Base-by-base conservation (phyloP, 352 stramenopile species). In the Phytophthora sp. region DNA sequence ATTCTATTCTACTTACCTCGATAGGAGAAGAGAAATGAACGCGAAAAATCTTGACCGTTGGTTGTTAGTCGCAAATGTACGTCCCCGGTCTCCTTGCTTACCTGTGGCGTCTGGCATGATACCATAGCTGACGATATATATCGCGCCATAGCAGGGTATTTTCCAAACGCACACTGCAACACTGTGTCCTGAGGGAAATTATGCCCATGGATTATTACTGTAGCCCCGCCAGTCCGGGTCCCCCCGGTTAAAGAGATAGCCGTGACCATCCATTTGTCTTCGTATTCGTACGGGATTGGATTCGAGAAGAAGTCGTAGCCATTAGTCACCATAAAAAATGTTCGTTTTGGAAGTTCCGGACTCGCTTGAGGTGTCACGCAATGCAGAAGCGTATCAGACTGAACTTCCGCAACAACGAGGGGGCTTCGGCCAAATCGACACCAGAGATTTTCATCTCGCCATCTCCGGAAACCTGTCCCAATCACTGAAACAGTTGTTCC, bases 271-370 rank as follows among this genome's bases (percentile, higher is more conserved):
- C 79, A 92, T 0, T 20, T 54, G 10, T 41, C 38, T 26, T 89
- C 75, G 43, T 90, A 93, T 1, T 54, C 31, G 26, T 76, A 93
- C 13, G 52, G 41, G 20, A 90, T 27, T 8, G 76, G 78, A 57
- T 93, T 93, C 0, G 84, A 88, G 43, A 68, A 91, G 44, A 84
- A 84, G 1, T 62, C 70, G 26, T 72, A 41, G 2, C 64, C 69
- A 38, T 91, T 76, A 1, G 77, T 91, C 15, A 92, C 61, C 64
- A 85, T 82, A 46, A 87, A n/a, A 45, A 79, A 88, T 0, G 64
- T 81, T 37, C 50, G 39, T 0, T 35, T 61, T 8, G 69, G 67
- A 35, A 64, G 61, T 23, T 67, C 61, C 15, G 38, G 15, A 24
- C 50, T 65, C 12, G 31, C 57, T 34, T 54, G 42, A 15, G 82